Conservation (phyloP, 176 grass and related monocot species). For the Cenchrus americanus region DNA sequence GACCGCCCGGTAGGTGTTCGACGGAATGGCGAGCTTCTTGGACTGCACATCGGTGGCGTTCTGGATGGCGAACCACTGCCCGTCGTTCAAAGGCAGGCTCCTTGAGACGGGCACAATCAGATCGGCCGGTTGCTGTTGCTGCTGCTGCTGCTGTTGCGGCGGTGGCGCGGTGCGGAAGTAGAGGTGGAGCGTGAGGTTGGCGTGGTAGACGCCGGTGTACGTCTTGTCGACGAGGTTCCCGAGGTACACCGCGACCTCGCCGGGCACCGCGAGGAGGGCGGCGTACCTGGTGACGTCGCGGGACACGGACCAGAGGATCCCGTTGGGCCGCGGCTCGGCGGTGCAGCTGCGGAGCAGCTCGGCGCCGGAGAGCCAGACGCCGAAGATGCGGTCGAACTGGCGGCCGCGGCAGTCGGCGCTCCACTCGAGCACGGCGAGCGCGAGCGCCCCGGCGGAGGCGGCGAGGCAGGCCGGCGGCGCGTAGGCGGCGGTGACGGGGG, state of each 20-base stretch:
- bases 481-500: slow-evolving; percentile 55
- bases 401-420: slow-evolving; percentile 63
- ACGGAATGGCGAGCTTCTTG: slow-evolving; percentile 51
- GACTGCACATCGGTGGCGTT: slow-evolving; percentile 44
- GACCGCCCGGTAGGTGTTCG: slow-evolving; percentile 70
- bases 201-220: slow-evolving; percentile 69
- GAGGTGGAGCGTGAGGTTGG: slow-evolving; percentile 69
- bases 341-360: slow-evolving; percentile 86
- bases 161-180: slow-evolving; percentile 35
- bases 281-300: slow-evolving; percentile 73
- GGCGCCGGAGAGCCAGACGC: slow-evolving; percentile 80
- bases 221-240: slow-evolving; percentile 61
- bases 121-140: slow-evolving; percentile 39
- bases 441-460: slow-evolving; percentile 1
- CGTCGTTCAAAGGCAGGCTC: slow-evolving; percentile 47
- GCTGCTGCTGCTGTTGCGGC: not conserved
- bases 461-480: slow-evolving; percentile 50
- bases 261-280: slow-evolving; percentile 38
- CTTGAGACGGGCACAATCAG: slow-evolving; percentile 67
- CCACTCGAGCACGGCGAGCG: slow-evolving; percentile 73
- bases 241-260: slow-evolving; percentile 54
- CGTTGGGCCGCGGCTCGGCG: slow-evolving; percentile 64
- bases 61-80: slow-evolving; percentile 66
- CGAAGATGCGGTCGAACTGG: slow-evolving; percentile 88
- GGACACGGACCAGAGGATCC: slow-evolving; percentile 70